Conservation (phyloP, 2,329 filamentous ascomycete species). For the Aspergillus texensis region DNA sequence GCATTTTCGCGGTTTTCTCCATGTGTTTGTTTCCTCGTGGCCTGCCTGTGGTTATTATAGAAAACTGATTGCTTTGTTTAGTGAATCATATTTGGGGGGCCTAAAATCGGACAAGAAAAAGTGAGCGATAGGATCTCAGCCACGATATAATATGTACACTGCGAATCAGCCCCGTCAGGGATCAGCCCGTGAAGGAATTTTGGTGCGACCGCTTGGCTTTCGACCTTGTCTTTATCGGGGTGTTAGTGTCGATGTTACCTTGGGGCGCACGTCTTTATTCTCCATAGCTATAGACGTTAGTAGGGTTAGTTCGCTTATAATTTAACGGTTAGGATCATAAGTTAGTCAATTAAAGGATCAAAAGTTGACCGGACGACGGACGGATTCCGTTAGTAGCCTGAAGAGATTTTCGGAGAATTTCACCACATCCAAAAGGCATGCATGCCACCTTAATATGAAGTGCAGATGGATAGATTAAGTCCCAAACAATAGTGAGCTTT, state of each 20-base stretch:
- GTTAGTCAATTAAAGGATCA: not conserved
- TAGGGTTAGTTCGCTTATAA: not conserved
- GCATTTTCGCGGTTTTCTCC: slow-evolving; percentile 18
- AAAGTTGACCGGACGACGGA: not conserved
- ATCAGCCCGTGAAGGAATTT: not conserved
- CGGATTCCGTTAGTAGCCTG: not conserved
- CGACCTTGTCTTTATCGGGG: not conserved
- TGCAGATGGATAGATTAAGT: not conserved
- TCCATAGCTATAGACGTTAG: not conserved
- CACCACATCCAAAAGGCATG: not conserved
- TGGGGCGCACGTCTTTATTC: not conserved
- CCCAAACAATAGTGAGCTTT: not conserved
- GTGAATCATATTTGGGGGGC: not conserved
- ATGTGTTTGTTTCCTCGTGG: not conserved
- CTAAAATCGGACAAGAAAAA: not conserved
- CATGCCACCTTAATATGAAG: not conserved
- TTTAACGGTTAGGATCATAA: not conserved
- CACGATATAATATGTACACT: not conserved
- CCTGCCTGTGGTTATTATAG: not conserved
- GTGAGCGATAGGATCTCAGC: not conserved
- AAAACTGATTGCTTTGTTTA: not conserved
- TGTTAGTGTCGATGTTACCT: not conserved
- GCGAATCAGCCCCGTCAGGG: not conserved
- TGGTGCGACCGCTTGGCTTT: not conserved
- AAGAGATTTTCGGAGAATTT: slow-evolving; percentile 1